Evolutionary conservation across 352 stramenopile genomes (phyloP).

Genomic region (Globisporangium cystogenes): DNA sequence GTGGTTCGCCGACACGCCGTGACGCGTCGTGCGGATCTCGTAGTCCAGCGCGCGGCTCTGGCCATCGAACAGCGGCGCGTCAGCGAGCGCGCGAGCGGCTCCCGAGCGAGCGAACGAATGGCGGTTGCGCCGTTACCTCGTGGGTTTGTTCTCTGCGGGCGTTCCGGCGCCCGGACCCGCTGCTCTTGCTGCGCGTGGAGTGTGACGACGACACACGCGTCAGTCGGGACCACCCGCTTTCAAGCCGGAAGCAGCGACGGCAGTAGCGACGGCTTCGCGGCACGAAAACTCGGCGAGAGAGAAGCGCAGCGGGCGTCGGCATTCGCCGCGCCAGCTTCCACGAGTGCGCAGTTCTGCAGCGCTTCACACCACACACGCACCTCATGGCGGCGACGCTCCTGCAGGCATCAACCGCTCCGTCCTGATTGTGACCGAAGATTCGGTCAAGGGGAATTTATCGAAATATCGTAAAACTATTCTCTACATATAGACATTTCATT

Average conservation of each 20-base stretch:
- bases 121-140: not conserved
- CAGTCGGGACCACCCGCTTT: not conserved
- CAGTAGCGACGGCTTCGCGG: not conserved
- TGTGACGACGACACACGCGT: not conserved
- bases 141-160: conserved; percentile 10
- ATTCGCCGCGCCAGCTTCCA: not conserved
- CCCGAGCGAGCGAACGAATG: not conserved
- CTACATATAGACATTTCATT: not conserved
- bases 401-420: conserved; percentile 7
- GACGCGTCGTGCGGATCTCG: conserved; percentile 49
- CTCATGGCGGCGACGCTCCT: conserved; percentile 28
- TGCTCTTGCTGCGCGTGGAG: conserved; percentile 9
- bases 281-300: not conserved
- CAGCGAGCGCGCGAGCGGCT: not conserved
- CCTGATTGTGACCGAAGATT: conserved; percentile 12
- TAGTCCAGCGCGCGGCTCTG: conserved; percentile 54
- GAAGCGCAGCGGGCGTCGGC: not conserved
- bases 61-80: not conserved
- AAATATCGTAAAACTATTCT: not conserved
- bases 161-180: conserved; percentile 10
- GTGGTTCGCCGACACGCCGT: conserved; percentile 75
- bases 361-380: conserved; percentile 28
- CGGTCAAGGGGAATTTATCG: not conserved
- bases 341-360: too few species aligned
- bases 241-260: too few species aligned